These are phyloP conservation scores for Russula brevipes DNA, from an alignment of 768 basidiomycete species.

Conservation along the genomic window DNA sequence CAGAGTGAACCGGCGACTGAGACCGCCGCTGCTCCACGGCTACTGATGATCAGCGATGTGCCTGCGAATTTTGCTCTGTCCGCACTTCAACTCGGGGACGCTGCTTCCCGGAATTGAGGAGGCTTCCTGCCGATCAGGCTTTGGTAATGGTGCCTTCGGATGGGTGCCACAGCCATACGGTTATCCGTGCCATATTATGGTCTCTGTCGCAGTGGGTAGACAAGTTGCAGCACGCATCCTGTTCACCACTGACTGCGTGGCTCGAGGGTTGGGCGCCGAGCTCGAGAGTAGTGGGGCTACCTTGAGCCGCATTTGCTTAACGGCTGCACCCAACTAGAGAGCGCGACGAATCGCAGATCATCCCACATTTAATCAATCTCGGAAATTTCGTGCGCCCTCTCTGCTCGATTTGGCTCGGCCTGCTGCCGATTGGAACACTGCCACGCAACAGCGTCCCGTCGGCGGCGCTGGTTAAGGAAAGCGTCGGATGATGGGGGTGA, in stretches of 20 bases:
- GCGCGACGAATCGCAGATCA: conserved; percentile 14
- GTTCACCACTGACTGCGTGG: neutral
- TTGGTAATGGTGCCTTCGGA: conserved; percentile 9
- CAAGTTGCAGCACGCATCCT: neutral
- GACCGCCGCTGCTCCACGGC: conserved; percentile 13
- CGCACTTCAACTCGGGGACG: conserved; percentile 9
- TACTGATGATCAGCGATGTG: conserved; percentile 18
- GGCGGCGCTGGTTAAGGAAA: conserved; percentile 11
- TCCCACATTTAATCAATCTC: conserved; percentile 20
- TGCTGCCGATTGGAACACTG: conserved; percentile 11
- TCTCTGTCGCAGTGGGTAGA: conserved; percentile 2
- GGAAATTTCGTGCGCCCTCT: conserved; percentile 12
- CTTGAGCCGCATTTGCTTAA: neutral
- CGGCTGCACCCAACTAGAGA: neutral
- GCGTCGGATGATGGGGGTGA: neutral
- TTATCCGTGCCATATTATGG: neutral
- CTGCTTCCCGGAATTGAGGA: conserved; percentile 14
- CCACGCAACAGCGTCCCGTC: conserved; percentile 4
- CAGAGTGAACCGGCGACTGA: conserved; percentile 17
- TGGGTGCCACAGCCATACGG: neutral
- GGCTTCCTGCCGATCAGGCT: conserved; percentile 21
- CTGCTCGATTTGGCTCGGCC: conserved; percentile 12
- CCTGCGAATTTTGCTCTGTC: conserved; percentile 5
- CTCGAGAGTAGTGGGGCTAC: neutral
- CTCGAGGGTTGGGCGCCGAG: neutral